Evolutionary conservation across 169 alveolate genomes (phyloP), one percentile per base, ranked within the genome.

Genomic region (Plasmodium cynomolgi): DNA sequence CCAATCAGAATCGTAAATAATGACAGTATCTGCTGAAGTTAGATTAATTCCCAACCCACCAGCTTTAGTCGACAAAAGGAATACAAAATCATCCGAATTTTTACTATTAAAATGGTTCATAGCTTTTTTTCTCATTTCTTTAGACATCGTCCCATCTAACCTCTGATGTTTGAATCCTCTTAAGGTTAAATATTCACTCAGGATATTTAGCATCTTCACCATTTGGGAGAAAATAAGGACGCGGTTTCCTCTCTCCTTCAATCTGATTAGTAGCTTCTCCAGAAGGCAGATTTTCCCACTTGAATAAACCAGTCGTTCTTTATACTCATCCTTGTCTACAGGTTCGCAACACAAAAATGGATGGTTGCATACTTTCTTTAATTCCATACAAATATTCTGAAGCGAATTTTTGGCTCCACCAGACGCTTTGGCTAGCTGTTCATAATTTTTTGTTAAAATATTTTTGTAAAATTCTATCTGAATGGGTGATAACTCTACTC

Each of bases 31-130:
- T 3, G 99, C 99, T 20, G 99, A 97, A 86, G 99, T 98, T 81
- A 99, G 97, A 95, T 98, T 98, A 9, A 98, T 96, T 23, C 99
- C 99, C 44, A 99, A 96, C 1, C 99, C 99, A 3, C 99, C 99
- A 20, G 99, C 99, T 95, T 99, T 98, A 1, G 99, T 99, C 29
- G 99, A 98, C n/a, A 99, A 97, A 39, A 99, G 93, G 96, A 99
- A 99, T 31, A 99, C 98, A 95, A 98, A 98, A 85, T 98, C 99
- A 54, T 98, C 98, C 62, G 99, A 96, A 84, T 98, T 96, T 50
- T 99, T 99, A 72, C 96, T 96, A 31, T 99, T 98, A 96, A 99
- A 99, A 88, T 98, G 99, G 82, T 98, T 98, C 96, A 99, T 99
- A 54, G 99, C 98, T 62, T 97, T 97, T 91, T 98, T 99, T 96